Evolutionary conservation across 306 rosid species (phyloP), one percentile per base, ranked within the genome.

Genomic region (Castanopsis chinensis): DNA sequence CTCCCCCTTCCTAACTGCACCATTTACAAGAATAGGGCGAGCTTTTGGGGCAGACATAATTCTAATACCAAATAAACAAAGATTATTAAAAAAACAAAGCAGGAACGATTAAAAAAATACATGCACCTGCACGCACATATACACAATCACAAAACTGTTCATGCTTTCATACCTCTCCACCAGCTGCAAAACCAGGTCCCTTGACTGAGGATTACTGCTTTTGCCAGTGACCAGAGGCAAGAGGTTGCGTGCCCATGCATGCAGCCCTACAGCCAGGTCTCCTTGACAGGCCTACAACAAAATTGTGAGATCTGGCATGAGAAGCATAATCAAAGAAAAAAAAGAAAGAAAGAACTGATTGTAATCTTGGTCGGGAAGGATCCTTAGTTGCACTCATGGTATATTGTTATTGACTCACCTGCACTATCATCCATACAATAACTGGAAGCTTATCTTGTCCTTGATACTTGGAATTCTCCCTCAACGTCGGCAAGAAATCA

Each of bases 1-100:
- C 78, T 95, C 99, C 70, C 98, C 98, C 86, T 91, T 95, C 87
- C 91, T 95, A 61, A 91, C 92, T 70, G 97, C 98, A 83, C 91
- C 82, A 80, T 95, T 95, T 41, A 95, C 88, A 82, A 95, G 84
- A 85, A 92, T 78, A 71, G 90, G 77, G 37, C 92, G 92, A 19
- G 98, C 98, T 90, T 95, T 92, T 14, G 97, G 97, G 76, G 86
- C 35, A 51, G 97, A 91, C 86, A 94, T 83, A 81, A 94, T 89
- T 85, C 98, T 94, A 88, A 82, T 19, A 83, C 32, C 71, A 74
- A 81, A 85, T 72, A 28, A 68, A 20, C 55, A 53, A 67, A 74
- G 51, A 32, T 69, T 61, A 35, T 43, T 45, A n/a, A 41, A 37
- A 51, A 49, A 4, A 76, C 64, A 65, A 27, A 57, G 27, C 27